These are phyloP conservation scores for Backusella macrospora DNA, from an alignment of 192 early-diverging fungal species.

Conservation along the genomic window DNA sequence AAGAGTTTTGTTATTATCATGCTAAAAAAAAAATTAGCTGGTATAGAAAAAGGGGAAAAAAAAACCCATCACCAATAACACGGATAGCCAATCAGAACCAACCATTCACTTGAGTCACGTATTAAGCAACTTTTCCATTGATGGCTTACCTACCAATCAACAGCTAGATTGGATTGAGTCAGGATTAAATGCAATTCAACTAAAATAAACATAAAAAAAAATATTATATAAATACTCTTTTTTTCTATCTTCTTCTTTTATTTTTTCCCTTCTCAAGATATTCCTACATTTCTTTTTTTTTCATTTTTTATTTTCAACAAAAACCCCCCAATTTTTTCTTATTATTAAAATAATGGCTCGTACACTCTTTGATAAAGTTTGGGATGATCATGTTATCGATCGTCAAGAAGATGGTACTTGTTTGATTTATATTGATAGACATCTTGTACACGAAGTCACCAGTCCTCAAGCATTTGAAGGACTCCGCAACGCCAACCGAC, in stretches of 20 bases:
- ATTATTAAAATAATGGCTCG: constrained; percentile 12
- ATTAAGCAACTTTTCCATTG: constrained; percentile 17
- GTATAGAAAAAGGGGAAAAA: not conserved
- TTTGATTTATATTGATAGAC: constrained; percentile 73
- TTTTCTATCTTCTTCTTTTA: constrained; percentile 1
- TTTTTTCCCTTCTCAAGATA: constrained; percentile 2
- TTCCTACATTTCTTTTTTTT: not conserved
- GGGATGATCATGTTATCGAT: constrained; percentile 61
- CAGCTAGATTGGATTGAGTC: constrained; percentile 10
- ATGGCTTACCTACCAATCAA: constrained; percentile 11
- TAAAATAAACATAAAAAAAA: not conserved
- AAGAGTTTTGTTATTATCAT: no score
- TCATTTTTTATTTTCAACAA: constrained; percentile 1
- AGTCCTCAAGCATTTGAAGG: constrained; percentile 75
- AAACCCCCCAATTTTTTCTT: constrained; percentile 7
- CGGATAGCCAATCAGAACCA: not conserved
- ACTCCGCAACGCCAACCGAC: constrained; percentile 54
- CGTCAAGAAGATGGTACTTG: constrained; percentile 59
- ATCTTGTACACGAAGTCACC: constrained; percentile 73
- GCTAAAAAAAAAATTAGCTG: not conserved
- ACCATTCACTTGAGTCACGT: constrained; percentile 3
- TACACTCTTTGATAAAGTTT: constrained; percentile 77
- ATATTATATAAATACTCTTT: not conserved
- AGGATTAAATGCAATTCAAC: constrained; percentile 14
- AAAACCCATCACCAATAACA: not conserved